Conservation (phyloP, 2,329 filamentous ascomycete genomes). For the Claviceps citrina region DNA sequence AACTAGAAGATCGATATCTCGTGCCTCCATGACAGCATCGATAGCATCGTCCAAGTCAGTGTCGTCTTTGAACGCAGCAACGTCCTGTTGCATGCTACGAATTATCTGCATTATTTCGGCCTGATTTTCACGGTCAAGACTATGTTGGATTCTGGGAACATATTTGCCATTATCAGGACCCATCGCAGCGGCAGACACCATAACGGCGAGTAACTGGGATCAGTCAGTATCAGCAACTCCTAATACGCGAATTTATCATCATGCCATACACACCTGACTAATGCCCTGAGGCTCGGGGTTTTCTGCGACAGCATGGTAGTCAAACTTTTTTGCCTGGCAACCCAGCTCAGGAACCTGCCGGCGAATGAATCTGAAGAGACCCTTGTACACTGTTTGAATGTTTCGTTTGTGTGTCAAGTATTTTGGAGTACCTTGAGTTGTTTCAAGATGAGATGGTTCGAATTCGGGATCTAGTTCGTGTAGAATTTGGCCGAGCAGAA, state of each 20-base stretch:
- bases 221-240: slow-evolving; percentile 1
- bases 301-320: slow-evolving; percentile 43
- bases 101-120: slow-evolving; percentile 31
- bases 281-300: slow-evolving; percentile 40
- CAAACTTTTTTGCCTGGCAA: slow-evolving; percentile 34
- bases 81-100: slow-evolving; percentile 25
- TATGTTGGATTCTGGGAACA: slow-evolving; percentile 29
- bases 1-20: slow-evolving; percentile 39
- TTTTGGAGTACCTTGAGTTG: slow-evolving; percentile 25
- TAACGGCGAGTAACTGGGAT: slow-evolving; percentile 43
- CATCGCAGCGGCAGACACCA: slow-evolving; percentile 44
- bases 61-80: slow-evolving; percentile 20
- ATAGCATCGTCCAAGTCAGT: slow-evolving; percentile 25
- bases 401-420: slow-evolving; percentile 35
- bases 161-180: slow-evolving; percentile 41
- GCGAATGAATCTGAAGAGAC: slow-evolving; percentile 39
- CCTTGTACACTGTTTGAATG: slow-evolving; percentile 38
- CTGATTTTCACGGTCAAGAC: slow-evolving; percentile 27
- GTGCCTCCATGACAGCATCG: slow-evolving; percentile 25
- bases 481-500: slow-evolving; percentile 39
- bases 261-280: slow-evolving; percentile 27
- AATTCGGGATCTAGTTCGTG: slow-evolving; percentile 43
- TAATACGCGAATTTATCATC: slow-evolving; percentile 10
- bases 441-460: slow-evolving; percentile 37
- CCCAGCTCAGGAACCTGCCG: slow-evolving; percentile 35